These are phyloP conservation scores for Fusarium foetens DNA, from an alignment of 2,329 filamentous ascomycete genomes.

Conservation along the genomic window DNA sequence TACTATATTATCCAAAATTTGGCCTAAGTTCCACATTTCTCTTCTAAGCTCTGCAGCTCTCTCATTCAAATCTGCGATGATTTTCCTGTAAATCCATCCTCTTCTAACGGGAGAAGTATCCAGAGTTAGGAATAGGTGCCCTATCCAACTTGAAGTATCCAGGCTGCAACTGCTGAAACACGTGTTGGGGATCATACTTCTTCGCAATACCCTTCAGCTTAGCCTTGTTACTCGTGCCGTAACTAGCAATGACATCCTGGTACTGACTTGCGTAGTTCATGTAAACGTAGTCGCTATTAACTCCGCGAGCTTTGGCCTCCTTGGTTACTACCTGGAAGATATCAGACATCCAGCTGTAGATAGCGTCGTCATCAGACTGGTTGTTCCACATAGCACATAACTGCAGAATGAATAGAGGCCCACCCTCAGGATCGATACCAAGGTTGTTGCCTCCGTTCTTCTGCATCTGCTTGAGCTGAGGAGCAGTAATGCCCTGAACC, in stretches of 20 bases:
- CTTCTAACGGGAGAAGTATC: not conserved
- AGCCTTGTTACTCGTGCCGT: constrained; percentile 3
- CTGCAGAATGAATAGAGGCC: constrained; percentile 35
- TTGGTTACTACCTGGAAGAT: not conserved
- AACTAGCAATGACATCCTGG: constrained; percentile 14
- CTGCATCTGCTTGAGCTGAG: constrained; percentile 48
- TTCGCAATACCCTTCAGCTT: constrained; percentile 11
- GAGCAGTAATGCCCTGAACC: constrained; percentile 55
- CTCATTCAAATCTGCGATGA: no score
- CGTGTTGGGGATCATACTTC: constrained; percentile 11
- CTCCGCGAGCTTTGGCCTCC: constrained; percentile 4
- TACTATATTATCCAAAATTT: not conserved
- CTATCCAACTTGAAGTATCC: constrained; percentile 42
- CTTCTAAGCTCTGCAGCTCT: not conserved
- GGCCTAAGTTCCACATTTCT: not conserved
- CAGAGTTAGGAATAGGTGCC: constrained; percentile 8
- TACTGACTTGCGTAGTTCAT: constrained; percentile 25
- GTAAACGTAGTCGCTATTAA: constrained; percentile 10
- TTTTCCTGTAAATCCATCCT: not conserved
- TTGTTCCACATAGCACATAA: constrained; percentile 15
- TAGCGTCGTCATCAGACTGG: constrained; percentile 48
- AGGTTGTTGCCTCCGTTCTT: constrained; percentile 49
- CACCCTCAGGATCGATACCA: constrained; percentile 42
- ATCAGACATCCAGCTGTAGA: constrained; percentile 27
- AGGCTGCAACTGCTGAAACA: constrained; percentile 5